phyloP scores from a whole-genome alignment of 345 rosid species.

The Linum tenue region DNA sequence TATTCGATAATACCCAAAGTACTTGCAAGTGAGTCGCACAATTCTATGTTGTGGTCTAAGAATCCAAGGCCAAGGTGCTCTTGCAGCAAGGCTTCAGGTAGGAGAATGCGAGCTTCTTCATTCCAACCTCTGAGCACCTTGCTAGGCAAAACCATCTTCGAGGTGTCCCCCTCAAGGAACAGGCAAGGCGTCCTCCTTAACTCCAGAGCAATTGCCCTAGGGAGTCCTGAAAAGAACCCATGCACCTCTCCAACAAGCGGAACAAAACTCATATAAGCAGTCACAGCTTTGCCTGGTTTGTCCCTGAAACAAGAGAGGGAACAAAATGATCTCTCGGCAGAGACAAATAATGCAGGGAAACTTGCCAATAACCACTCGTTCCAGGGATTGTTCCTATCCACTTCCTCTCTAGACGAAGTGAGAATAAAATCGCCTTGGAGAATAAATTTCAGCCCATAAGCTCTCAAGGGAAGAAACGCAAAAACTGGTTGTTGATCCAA shows the following conservation, averaged over 20 bases:
- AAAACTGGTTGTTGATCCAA: conserved; percentile 76
- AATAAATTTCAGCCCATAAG: conserved; percentile 88
- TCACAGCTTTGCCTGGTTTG: conserved; percentile 69
- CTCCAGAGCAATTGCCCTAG: conserved; percentile 51
- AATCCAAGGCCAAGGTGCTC: conserved; percentile 81
- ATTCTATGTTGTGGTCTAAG: conserved; percentile 55
- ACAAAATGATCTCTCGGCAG: conserved; percentile 61
- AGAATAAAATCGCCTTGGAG: conserved; percentile 94
- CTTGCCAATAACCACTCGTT: conserved; percentile 82
- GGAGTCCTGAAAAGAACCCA: conserved; percentile 78
- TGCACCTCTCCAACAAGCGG: conserved; percentile 90
- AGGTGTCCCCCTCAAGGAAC: conserved; percentile 63
- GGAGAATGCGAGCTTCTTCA: conserved; percentile 46
- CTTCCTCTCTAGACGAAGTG: conserved; percentile 97
- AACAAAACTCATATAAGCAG: conserved; percentile 77
- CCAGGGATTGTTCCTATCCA: conserved; percentile 89
- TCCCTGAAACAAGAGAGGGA: conserved; percentile 72
- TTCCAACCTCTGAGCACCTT: conserved; percentile 83
- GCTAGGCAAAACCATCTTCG: conserved; percentile 80
- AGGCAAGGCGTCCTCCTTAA: conserved; percentile 64
- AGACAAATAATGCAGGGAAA: conserved; percentile 67
- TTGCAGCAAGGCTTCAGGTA: conserved; percentile 51
- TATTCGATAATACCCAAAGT: conserved; percentile 70
- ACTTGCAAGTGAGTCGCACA: conserved; percentile 72
- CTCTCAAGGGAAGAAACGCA: conserved; percentile 89